Conservation (phyloP, 768 basidiomycete species). For the Tulasnella calospora region DNA sequence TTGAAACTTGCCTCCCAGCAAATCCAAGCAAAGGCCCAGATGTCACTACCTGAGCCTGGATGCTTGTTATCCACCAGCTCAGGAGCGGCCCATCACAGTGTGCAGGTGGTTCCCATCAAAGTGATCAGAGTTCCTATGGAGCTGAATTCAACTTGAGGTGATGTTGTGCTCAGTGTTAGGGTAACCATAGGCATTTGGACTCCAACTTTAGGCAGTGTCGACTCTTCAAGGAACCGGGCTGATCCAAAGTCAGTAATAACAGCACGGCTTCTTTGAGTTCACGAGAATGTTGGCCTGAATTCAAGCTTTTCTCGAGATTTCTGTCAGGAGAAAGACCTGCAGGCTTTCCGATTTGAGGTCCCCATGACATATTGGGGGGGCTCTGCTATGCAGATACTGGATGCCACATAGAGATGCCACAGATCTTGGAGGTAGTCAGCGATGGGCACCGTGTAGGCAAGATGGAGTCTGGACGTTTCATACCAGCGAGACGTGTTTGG, state of each 20-base stretch:
- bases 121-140: background rate
- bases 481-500: background rate
- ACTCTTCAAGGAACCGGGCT: background rate
- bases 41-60: background rate
- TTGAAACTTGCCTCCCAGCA: background rate
- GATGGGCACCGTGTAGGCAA: background rate
- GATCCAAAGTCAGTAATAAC: background rate
- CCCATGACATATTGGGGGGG: background rate
- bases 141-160: background rate
- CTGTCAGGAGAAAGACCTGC: background rate
- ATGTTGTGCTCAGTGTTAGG: background rate
- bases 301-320: background rate
- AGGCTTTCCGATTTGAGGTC: background rate
- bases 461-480: background rate
- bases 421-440: background rate
- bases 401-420: background rate
- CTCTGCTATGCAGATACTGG: background rate
- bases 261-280: background rate
- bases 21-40: background rate
- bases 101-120: background rate
- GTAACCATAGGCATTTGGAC: background rate
- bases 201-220: background rate
- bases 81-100: background rate
- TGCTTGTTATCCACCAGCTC: background rate
- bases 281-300: background rate